Evolutionary conservation across 2,329 filamentous ascomycete genomes (phyloP), one percentile per base, ranked within the genome.

Genomic region (Diaporthe ampelina): DNA sequence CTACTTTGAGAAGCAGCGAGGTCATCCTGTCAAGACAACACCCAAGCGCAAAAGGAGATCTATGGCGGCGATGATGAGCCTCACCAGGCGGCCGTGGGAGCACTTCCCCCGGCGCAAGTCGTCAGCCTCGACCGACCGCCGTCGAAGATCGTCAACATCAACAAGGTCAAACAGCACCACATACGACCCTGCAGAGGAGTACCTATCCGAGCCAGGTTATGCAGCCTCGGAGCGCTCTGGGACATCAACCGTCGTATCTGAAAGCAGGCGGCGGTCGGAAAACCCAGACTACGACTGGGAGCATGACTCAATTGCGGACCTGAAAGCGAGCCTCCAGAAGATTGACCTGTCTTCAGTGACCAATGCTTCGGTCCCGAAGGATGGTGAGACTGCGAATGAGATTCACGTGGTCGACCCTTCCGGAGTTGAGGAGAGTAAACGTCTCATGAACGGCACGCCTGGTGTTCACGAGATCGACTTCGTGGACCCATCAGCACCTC

Each of bases 271-370:
- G 19, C 15, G 48, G 17, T 68, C 63, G 19, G 48, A 7, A 1
- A 68, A 68, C 10, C 63, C 63, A 9, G 63, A 68, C n/a, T 68
- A 68, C 4, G 63, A 68, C 32, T 68, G 63, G 63, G 63, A 68
- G n/a, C 45, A 68, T 2, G 63, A 68, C 15, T 52, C 48, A 3
- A 68, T 68, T 8, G 63, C 45, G 2, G 48, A 37, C 45, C n/a
- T 68, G 21, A 68, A 68, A 10, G 32, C 32, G n/a, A 21, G 7
- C 19, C 13, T 68, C 32, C 24, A 29, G 8, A 68, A 17, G 1
- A 15, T 68, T 1, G 26, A n/a, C 21, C 6, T 68, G 15, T 37
- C 11, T 13, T 29, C 61, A n/a, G 6, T 19, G 4, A 10, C 45
- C 11, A 15, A 5, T 6, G 61, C 17, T 3, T 5, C 19, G 1